Base-by-base conservation (phyloP, 257 asterid species). In the Cinchona pubescens region DNA sequence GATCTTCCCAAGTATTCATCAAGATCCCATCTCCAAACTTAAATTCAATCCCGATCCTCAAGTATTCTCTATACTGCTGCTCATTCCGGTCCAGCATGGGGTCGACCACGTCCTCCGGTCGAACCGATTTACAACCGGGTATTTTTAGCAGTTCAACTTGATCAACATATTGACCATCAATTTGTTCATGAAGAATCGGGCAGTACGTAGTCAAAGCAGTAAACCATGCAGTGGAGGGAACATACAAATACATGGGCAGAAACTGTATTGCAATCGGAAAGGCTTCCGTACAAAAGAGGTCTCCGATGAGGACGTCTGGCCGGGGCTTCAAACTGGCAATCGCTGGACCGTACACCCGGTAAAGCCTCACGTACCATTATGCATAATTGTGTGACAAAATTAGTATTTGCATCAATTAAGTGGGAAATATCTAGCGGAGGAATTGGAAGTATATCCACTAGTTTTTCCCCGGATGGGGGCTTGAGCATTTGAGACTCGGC, bases 81-180 rank as follows among this genome's bases (percentile, higher is more conserved):
- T 86, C 87, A 3, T 67, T 40, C 82, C 92, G 83, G 88, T 90
- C 92, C 38, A 82, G 74, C 90, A 90, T 87, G 9, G 96, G 94
- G 53, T 86, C 90, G 6, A 82, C 87, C 2, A 87, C 88, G n/a
- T 90, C 96, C 63, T 79, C 91, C 49, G 92, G 97, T 59, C 86
- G 88, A 65, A 92, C 83, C 43, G 92, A 79, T 49, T 80, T 86
- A 69, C 96, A 88, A 14, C 97, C 97, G 3, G 97, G 97, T 40
- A 92, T 85, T 1, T 8, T 43, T 53, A 92, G 38, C 12, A 74
- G 80, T 5, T 74, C 83, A 0, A 0, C 29, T 14, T 75, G 90
- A 46, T 92, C 90, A 21, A 86, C 84, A 60, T 84, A 90, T 30
- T 83, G 82, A 2, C 92, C 96, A 2, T 29, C 12, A 67, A 89